Evolutionary conservation across 2,329 filamentous ascomycete species (phyloP), one percentile per base, ranked within the genome.

Genomic region (Trichothecium roseum): DNA sequence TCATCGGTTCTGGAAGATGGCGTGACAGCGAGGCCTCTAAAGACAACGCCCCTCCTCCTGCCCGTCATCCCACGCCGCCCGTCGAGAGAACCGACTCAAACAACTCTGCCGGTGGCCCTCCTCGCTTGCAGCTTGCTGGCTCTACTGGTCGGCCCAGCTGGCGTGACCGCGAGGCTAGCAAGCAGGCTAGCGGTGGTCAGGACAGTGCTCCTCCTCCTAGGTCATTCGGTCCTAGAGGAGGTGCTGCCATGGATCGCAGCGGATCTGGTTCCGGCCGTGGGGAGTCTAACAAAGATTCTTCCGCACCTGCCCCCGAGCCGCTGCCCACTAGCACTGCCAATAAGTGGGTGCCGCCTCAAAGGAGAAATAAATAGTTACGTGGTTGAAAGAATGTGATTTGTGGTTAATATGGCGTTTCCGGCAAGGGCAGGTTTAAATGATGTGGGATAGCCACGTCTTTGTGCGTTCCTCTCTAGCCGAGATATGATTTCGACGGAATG

Each of bases 91-190:
- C 63, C 36, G 67, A 73, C 26, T 66, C 72, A 18, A 55, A 62
- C 37, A 66, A 74, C 42, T 50, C 57, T 28, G 47, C 54, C 46
- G 48, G 60, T 39, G 72, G 67, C 28, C 77, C 77, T 32, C 80
- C 79, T 28, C 71, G 68, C 42, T 66, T 86, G 42, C 57, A 66
- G 36, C 70, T 86, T 36, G 6, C 20, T 10, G 20, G 20, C 20
- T 60, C 72, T 40, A 73, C 74, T 46, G 66, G 55, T 54, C 80
- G 77, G 62, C 67, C 76, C 37, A 74, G 70, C 48, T 87, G 82
- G 83, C 78, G 82, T 56, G 81, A 86, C 22, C 78, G 81, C 49
- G 73, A 85, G 58, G 75, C 74, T 34, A 61, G 66, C 40, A 68
- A 49, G 48, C 53, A 52, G 8, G 50, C 46, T 12, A 50, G 50